Conservation (phyloP, 2,329 filamentous ascomycete genomes). For the Talaromyces albobiverticillius region DNA sequence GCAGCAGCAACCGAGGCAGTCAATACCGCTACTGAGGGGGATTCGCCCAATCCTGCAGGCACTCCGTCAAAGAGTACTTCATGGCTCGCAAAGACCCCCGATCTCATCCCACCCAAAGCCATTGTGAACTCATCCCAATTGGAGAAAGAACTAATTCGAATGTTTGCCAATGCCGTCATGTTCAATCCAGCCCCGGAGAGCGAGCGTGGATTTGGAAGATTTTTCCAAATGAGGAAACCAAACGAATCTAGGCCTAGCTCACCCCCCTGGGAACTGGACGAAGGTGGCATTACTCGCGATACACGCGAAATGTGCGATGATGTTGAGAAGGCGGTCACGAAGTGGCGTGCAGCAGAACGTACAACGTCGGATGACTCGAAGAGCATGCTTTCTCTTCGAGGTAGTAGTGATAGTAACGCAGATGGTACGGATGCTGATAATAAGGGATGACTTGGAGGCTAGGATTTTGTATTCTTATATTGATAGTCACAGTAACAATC, state of each 20-base stretch:
- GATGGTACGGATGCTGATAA: slow-evolving; percentile 33
- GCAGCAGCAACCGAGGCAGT: slow-evolving; percentile 56
- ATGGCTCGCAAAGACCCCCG: slow-evolving; percentile 59
- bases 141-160: slow-evolving; percentile 88
- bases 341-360: slow-evolving; percentile 70
- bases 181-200: slow-evolving; percentile 83
- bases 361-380: slow-evolving; percentile 38
- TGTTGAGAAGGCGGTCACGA: slow-evolving; percentile 73
- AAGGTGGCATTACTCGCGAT: slow-evolving; percentile 84
- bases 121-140: slow-evolving; percentile 93
- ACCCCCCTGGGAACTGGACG: slow-evolving; percentile 66
- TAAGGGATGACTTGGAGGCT: slow-evolving; percentile 22
- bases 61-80: slow-evolving; percentile 41
- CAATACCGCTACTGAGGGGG: slow-evolving; percentile 59
- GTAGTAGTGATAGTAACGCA: slow-evolving; percentile 36
- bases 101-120: slow-evolving; percentile 78
- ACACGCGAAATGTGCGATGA: slow-evolving; percentile 86
- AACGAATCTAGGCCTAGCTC: slow-evolving; percentile 34
- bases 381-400: slow-evolving; percentile 34
- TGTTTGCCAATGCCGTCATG: slow-evolving; percentile 99
- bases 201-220: slow-evolving; percentile 65
- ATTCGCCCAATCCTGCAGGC: slow-evolving; percentile 37
- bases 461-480: not conserved
- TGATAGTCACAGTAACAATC: too few species aligned
- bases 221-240: slow-evolving; percentile 54